Conservation (phyloP, 768 basidiomycete genomes). For the Leccinum disarticulatum region DNA sequence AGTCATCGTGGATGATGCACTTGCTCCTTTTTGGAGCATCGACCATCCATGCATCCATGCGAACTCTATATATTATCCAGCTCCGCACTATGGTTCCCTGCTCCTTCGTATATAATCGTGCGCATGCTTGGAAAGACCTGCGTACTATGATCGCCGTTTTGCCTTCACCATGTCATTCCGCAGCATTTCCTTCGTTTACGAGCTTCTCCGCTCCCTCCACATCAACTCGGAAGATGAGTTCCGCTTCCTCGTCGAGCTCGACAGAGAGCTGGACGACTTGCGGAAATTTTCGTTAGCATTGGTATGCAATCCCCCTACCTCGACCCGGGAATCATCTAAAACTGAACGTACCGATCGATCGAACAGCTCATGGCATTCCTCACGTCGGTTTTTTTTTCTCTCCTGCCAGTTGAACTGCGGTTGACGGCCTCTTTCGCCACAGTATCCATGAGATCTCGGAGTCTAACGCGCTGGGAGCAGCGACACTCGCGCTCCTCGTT, state of each 20-base stretch:
- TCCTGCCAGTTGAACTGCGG: not conserved
- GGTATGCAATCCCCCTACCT: slow-evolving; percentile 7
- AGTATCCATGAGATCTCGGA: slow-evolving; percentile 26
- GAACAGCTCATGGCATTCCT: slow-evolving; percentile 31
- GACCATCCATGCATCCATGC: not conserved
- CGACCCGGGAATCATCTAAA: not conserved
- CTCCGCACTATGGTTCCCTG: not conserved
- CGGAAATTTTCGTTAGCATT: slow-evolving; percentile 24
- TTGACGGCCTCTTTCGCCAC: not conserved
- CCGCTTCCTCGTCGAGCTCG: slow-evolving; percentile 13
- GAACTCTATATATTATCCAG: not conserved
- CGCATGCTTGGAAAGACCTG: not conserved
- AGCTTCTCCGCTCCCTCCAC: not conserved
- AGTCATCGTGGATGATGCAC: not conserved
- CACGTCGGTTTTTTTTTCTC: slow-evolving; percentile 15
- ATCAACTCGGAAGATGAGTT: slow-evolving; percentile 1
- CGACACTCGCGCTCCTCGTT: slow-evolving; percentile 27
- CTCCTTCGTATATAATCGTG: slow-evolving; percentile 12
- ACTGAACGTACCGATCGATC: not conserved
- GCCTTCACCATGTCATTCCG: slow-evolving; percentile 11
- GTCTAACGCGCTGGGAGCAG: slow-evolving; percentile 15
- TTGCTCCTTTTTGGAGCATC: not conserved
- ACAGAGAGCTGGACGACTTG: slow-evolving; percentile 21
- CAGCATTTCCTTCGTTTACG: not conserved
- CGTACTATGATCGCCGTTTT: not conserved